Evolutionary conservation across 2,329 filamentous ascomycete species (phyloP), one percentile per base, ranked within the genome.

Genomic region (Fusarium begoniae): DNA sequence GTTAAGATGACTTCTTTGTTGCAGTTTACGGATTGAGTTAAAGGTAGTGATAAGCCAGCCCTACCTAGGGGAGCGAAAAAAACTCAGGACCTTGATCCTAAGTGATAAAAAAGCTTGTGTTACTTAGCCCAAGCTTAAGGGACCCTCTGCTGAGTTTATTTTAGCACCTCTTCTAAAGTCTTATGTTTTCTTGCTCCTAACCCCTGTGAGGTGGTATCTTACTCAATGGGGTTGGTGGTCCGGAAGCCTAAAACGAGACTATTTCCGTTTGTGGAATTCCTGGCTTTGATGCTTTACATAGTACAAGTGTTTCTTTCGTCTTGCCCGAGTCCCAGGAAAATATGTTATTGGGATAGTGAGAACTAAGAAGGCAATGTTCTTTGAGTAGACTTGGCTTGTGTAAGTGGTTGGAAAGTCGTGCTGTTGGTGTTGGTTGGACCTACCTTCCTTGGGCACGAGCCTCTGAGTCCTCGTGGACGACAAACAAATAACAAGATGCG

Each of bases 1-100:
- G 22, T 4, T 24, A 13, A 55, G 22, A 51, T 35, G 30, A 3
- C 17, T 57, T 69, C 66, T 69, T 69, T 64, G 50, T 57, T 37
- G 8, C 24, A 45, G 18, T 6, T 32, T 15, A 58, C 40, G 41
- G 37, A 32, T 58, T 17, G 28, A 32, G 59, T 38, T 56, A 56
- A 22, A 38, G 59, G 10, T 24, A 14, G 20, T 56, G 30, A 17
- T 37, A 22, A 32, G 53, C 35, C n/a, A 37, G 30, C 30, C 35
- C 35, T 35, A 35, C 14, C 43, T 11, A 43, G 2, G 15, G 18
- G 41, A 24, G 22, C 0, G 10, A 43, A 43, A 10, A 43, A 24
- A 43, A 5, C 41, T 0, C 3, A n/a, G 22, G 9, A n/a, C 14
- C 22, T 17, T 0, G 22, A 43, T 3, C 41, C 14, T 17, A 11